A percentile compares a stretch with the other conserved stretches of the same genome.
These are phyloP conservation scores for Candida adriatica DNA, from an alignment of 805 yeast species.

Conservation along the genomic window DNA sequence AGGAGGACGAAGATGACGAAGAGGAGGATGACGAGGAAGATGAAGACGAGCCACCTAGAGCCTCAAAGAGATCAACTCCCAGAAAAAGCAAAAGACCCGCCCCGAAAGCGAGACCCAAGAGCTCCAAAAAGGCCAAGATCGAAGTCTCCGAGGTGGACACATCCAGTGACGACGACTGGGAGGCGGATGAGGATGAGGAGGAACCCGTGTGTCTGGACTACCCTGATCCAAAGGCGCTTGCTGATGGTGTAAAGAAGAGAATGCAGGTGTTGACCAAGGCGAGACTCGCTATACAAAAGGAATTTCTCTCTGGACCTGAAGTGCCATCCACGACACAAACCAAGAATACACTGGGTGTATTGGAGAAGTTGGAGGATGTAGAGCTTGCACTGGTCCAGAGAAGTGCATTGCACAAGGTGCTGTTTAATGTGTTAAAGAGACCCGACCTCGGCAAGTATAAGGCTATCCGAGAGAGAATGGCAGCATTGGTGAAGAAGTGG, in stretches of 20 bases:
- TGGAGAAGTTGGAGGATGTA: conserved; percentile 18
- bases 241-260: conserved; percentile 12
- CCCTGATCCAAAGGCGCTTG: conserved; percentile 13
- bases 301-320: conserved; percentile 14
- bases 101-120: conserved; percentile 8
- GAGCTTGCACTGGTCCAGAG: conserved; percentile 27
- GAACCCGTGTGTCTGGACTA: conserved; percentile 16
- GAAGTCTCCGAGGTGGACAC: conserved; percentile 20
- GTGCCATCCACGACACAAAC: conserved; percentile 12
- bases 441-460: conserved; percentile 24
- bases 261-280: conserved; percentile 20
- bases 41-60: conserved; percentile 9
- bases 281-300: conserved; percentile 24
- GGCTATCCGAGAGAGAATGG: conserved; percentile 14
- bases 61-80: conserved; percentile 5
- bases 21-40: conserved; percentile 20
- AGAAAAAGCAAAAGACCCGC: conserved; percentile 8
- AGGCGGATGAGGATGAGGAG: conserved; percentile 12
- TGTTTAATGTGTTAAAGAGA: conserved; percentile 28
- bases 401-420: conserved; percentile 26
- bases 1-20: conserved; percentile 22
- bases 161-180: conserved; percentile 24
- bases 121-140: conserved; percentile 7
- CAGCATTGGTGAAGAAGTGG: conserved; percentile 17
- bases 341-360: conserved; percentile 18